These are phyloP conservation scores for Pseudogymnoascus sp. DNA, from an alignment of 2,329 filamentous ascomycete species.

Conservation along the genomic window DNA sequence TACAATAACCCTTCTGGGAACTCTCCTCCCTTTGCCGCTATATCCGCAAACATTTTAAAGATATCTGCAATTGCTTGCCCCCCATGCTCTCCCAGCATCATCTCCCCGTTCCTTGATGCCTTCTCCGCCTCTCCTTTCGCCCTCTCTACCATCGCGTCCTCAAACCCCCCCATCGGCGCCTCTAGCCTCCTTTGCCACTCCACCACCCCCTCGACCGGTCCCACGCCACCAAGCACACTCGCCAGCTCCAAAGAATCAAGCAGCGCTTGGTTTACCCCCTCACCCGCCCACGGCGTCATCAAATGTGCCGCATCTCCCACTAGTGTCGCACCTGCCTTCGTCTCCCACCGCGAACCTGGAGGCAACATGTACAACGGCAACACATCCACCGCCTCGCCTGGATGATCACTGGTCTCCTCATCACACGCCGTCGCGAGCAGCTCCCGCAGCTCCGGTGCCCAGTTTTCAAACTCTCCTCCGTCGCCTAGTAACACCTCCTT, in stretches of 20 bases:
- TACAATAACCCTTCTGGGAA: not conserved
- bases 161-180: conserved; percentile 21
- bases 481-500: conserved; percentile 22
- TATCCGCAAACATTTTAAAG: not conserved
- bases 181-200: conserved; percentile 17
- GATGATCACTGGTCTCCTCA: conserved; percentile 15
- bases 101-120: conserved; percentile 10
- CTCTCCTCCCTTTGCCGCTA: not conserved
- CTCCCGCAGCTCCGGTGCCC: conserved; percentile 23
- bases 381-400: conserved; percentile 16
- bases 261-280: conserved; percentile 33
- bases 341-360: conserved; percentile 17
- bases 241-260: conserved; percentile 36
- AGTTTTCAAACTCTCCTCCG: conserved; percentile 21
- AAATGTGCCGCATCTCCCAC: conserved; percentile 45
- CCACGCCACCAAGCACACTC: conserved; percentile 36
- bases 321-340: conserved; percentile 34
- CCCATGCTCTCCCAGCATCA: conserved; percentile 12
- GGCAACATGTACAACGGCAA: conserved; percentile 20
- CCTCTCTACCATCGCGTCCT: conserved; percentile 17
- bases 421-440: conserved; percentile 23
- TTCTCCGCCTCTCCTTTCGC: conserved; percentile 11
- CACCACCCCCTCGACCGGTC: not conserved
- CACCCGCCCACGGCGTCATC: conserved; percentile 40
- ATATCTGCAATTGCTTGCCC: not conserved